Conservation (phyloP, 352 stramenopile species). For the Pythium angustatum region DNA sequence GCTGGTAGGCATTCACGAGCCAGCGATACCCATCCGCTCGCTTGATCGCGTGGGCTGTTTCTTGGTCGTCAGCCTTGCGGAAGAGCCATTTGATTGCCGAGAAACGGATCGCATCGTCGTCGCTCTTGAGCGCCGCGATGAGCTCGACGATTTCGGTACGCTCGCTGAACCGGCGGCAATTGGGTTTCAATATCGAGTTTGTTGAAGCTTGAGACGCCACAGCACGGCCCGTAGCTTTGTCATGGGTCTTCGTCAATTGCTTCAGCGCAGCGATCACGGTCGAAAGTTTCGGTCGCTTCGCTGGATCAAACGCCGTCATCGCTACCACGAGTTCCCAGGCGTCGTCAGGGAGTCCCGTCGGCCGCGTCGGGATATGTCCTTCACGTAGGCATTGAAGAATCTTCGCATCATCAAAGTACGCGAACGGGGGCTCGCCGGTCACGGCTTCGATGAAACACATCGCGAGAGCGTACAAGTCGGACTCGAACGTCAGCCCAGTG, state of each 20-base stretch:
- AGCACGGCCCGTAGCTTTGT: no score
- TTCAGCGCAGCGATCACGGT: no score
- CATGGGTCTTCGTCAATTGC: no score
- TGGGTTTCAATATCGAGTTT: background rate
- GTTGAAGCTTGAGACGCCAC: no score
- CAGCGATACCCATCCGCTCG: background rate
- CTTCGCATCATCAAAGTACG: background rate
- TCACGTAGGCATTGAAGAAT: background rate
- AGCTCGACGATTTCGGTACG: background rate
- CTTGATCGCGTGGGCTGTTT: background rate
- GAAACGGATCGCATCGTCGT: background rate
- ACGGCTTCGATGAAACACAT: background rate
- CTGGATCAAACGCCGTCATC: background rate
- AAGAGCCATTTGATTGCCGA: background rate
- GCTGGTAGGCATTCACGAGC: background rate
- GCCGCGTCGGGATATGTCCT: background rate
- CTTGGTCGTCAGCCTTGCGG: background rate
- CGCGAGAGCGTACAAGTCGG: background rate
- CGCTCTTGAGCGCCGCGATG: background rate
- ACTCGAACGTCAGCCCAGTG: conserved; percentile 2
- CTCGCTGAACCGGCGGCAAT: background rate
- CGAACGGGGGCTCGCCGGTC: background rate
- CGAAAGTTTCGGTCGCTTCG: no score
- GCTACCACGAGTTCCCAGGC: background rate
- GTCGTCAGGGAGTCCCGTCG: background rate